A percentile compares a stretch with the other conserved stretches of the same genome.
phyloP scores from a whole-genome alignment of 495 filamentous ascomycete genomes.

The Penicillium angulare region DNA sequence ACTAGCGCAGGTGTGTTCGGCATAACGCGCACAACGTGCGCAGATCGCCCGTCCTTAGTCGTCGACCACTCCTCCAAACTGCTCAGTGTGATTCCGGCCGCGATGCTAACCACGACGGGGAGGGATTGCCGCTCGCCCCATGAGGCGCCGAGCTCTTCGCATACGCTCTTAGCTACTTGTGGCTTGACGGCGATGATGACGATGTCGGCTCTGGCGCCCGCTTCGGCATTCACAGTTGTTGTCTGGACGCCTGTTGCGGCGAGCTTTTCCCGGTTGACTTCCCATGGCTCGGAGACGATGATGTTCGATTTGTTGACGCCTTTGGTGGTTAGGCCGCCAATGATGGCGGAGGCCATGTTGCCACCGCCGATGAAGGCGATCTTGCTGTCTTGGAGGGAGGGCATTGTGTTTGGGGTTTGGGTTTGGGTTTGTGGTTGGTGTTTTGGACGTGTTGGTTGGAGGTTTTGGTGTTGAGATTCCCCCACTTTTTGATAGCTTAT shows the following conservation, averaged over 20 bases:
- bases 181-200: conserved; percentile 73
- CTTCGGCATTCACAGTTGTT: conserved; percentile 81
- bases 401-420: conserved; percentile 20
- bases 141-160: conserved; percentile 87
- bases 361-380: conserved; percentile 46
- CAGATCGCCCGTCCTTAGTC: conserved; percentile 22
- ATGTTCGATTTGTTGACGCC: conserved; percentile 41
- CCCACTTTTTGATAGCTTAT: conserved; percentile 16
- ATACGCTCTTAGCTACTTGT: conserved; percentile 78
- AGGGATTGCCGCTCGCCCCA: conserved; percentile 68
- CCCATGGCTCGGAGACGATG: conserved; percentile 77
- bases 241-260: conserved; percentile 83
- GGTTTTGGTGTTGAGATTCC: conserved; percentile 10
- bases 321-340: conserved; percentile 36
- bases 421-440: background rate
- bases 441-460: background rate
- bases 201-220: conserved; percentile 91
- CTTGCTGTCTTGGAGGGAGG: conserved; percentile 37
- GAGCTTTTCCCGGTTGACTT: conserved; percentile 78
- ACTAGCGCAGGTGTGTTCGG: conserved; percentile 44
- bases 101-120: conserved; percentile 45
- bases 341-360: conserved; percentile 47
- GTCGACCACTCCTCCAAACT: conserved; percentile 34
- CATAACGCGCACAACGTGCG: conserved; percentile 42
- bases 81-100: conserved; percentile 39